Evolutionary conservation across 305 asterid species (phyloP), one percentile per base, ranked within the genome.

Genomic region (Fraxinus sp.): DNA sequence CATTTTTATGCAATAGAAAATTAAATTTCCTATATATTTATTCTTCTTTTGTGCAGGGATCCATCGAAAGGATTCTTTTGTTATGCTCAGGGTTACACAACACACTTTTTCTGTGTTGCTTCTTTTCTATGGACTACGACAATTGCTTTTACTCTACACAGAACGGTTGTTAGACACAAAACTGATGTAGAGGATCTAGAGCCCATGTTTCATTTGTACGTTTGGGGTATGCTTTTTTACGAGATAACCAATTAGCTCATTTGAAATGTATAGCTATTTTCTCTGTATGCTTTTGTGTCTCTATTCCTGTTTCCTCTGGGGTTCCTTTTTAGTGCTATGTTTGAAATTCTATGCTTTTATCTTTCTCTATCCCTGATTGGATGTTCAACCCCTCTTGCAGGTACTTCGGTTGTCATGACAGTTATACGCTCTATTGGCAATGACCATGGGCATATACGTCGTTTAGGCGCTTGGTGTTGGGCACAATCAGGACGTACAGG

Each of bases 101-200:
- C 99, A 76, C 98, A 96, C 89, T 96, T 96, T 89, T 96, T 96
- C 89, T 94, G 98, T 78, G 98, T 96, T 73, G 99, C 99, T 33
- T 96, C 99, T 68, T 94, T 96, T 85, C 85, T 96, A 35, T 96
- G 99, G 99, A 94, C 99, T 49, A 94, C 98, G 20, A 92, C 97
- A 68, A 96, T 96, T 79, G 99, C 99, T 80, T 94, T 96, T 85
- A 94, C 99, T 76, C 91, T 96, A 62, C 98, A 96, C 89, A 92
- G 98, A 35, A 96, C 99, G 13, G 99, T 96, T 88, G 99, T 96
- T 84, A 93, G 97, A 79, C 99, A 94, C 88, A 94, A 96, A 90
- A 90, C 98, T 30, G 99, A 96, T 77, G 99, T 96, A 82, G 98
- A 96, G 89, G 99, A 96, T 89, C 90, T 96, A 85, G 99, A 94